Base-by-base conservation (phyloP, 192 early-diverging fungal species). In the Podila epigama region DNA sequence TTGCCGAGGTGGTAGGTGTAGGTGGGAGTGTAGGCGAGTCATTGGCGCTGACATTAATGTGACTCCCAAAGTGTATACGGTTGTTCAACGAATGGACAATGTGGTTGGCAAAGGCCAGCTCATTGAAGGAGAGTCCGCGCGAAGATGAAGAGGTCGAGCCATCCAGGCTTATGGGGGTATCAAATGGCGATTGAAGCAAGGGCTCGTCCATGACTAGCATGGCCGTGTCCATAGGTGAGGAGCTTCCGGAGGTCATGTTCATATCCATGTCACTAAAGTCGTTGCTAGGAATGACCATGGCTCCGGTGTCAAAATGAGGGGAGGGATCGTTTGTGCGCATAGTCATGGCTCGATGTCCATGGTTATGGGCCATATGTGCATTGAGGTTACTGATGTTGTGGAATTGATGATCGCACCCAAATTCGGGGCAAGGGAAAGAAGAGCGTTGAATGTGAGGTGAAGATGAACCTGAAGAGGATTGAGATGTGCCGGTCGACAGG, bases 401-500 rank as follows among this genome's bases (percentile, higher is more conserved):
- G 48, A 66, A 75, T 25, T 31, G 40, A 4, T 66, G 70, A 12
- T 62, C 64, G 29, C 70, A 75, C 4, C 70, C 70, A 22, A 61
- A 40, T 35, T 61, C 64, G 3, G 70, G 63, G 28, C 70, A 75
- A 10, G 29, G 63, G 33, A 55, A 66, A 1, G 58, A 11, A 18
- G 52, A 59, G 28, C 70, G 70, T 0, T 72, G 57, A 33, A 65
- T 54, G 16, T 72, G 61, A 16, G 70, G 70, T 15, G 70, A 72
- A 42, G 70, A 72, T 34, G 70, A 54, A 31, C 70, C 70, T 11
- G 70, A 72, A 29, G 70, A 72, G 3, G 63, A 39, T 37, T 60
- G 70, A 3, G 70, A 72, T 11, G 70, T 64, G 15, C 56, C 31
- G 5, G 42, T 52, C 7, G 70, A 66, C 9, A 55, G 54, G 5